Percentiles rank a stretch among this genome's conserved stretches.
phyloP scores from a whole-genome alignment of 2,329 filamentous ascomycete genomes.

The Clonostachys rosea region DNA sequence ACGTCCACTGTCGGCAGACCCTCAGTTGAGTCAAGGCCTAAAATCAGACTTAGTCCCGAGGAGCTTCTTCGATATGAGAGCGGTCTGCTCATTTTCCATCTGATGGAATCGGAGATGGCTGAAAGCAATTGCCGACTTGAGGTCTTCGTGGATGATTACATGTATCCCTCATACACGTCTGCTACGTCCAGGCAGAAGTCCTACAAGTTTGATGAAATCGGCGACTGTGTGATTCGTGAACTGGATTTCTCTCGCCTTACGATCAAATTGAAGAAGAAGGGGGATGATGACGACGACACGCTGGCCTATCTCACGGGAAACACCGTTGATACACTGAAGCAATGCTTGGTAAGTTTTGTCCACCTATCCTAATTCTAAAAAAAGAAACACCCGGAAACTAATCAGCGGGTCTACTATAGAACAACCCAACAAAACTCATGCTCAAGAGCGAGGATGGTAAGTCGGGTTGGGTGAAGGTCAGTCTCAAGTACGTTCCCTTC shows the following conservation, averaged over 20 bases:
- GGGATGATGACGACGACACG: constrained; percentile 73
- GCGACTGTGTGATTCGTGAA: constrained; percentile 93
- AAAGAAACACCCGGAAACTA: neutral
- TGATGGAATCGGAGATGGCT: constrained; percentile 83
- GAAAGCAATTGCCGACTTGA: constrained; percentile 75
- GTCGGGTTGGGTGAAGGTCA: constrained; percentile 78
- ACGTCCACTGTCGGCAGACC: constrained; percentile 40
- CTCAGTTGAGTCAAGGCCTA: constrained; percentile 54
- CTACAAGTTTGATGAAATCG: constrained; percentile 83
- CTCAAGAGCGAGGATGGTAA: constrained; percentile 66
- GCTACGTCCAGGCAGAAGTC: constrained; percentile 66
- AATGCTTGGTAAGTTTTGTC: constrained; percentile 64
- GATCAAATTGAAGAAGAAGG: constrained; percentile 74
- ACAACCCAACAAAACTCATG: constrained; percentile 81
- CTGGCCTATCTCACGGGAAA: constrained; percentile 80
- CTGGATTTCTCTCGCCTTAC: constrained; percentile 95
- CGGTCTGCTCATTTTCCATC: constrained; percentile 88
- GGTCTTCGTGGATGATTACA: constrained; percentile 89
- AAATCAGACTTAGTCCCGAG: constrained; percentile 72
- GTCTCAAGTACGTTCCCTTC: constrained; percentile 90
- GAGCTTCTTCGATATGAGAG: constrained; percentile 85
- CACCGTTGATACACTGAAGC: constrained; percentile 82
- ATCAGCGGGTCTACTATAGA: constrained; percentile 38
- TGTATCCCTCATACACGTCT: constrained; percentile 84
- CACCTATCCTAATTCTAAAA: neutral